Percentiles rank a stretch among this genome's conserved stretches.
Conservation (phyloP, 1,284 basidiomycete species). For the Phylloboletellus chloephorus region DNA sequence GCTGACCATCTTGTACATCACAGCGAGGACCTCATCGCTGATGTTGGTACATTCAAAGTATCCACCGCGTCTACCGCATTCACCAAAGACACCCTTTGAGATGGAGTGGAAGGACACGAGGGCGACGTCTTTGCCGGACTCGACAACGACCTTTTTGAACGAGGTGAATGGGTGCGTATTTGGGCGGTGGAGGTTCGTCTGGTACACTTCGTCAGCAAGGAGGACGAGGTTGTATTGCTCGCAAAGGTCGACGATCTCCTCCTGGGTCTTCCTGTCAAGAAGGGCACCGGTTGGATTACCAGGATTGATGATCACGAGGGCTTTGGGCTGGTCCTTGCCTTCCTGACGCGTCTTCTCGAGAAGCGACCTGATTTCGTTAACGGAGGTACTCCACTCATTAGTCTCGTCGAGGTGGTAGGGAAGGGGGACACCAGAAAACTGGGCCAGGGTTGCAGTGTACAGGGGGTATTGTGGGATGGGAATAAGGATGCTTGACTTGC, state of each 20-base stretch:
- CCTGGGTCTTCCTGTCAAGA: conserved; percentile 67
- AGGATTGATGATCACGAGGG: conserved; percentile 92
- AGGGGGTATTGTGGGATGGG: conserved; percentile 98
- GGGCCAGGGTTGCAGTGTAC: conserved; percentile 91
- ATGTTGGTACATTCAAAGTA: conserved; percentile 92
- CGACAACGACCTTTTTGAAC: conserved; percentile 82
- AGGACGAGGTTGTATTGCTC: conserved; percentile 83
- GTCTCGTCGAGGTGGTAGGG: conserved; percentile 88
- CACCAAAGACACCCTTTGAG: conserved; percentile 90
- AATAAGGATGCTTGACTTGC: conserved; percentile 78
- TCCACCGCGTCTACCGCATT: conserved; percentile 90
- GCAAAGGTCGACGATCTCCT: conserved; percentile 73
- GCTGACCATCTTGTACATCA: conserved; percentile 93
- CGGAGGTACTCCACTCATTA: conserved; percentile 82
- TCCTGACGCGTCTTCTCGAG: conserved; percentile 64
- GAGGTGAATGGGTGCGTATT: conserved; percentile 74
- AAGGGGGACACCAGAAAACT: conserved; percentile 75
- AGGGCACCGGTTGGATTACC: conserved; percentile 92
- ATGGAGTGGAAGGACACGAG: conserved; percentile 94
- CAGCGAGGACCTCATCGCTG: conserved; percentile 65
- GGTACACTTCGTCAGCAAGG: conserved; percentile 94
- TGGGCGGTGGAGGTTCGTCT: conserved; percentile 79
- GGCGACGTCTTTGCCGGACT: conserved; percentile 60
- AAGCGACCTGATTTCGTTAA: conserved; percentile 61
- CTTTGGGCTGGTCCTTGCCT: conserved; percentile 61